Evolutionary conservation across 257 asterid genomes (phyloP).

Genomic region (Jacaranda mimosifolia): DNA sequence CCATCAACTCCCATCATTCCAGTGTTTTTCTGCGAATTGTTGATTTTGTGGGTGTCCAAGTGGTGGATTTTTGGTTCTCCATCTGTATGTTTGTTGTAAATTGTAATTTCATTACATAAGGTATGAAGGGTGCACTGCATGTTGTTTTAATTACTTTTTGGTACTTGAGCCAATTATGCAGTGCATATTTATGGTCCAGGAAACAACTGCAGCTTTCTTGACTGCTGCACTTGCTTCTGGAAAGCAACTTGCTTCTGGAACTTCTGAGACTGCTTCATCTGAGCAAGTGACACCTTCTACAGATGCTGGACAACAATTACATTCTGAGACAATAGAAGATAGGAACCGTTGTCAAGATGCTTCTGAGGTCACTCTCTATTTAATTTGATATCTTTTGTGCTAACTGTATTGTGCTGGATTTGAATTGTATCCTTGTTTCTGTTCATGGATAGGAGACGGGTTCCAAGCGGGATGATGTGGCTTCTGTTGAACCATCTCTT

Average conservation of each 20-base stretch:
- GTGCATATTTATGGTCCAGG: conserved; percentile 57
- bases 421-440: conserved; percentile 20
- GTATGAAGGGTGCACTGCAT: conserved; percentile 6
- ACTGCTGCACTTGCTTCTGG: conserved; percentile 80
- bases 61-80: neutral
- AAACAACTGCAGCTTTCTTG: conserved; percentile 81
- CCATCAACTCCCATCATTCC: neutral
- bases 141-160: neutral
- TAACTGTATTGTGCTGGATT: conserved; percentile 22
- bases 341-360: conserved; percentile 45
- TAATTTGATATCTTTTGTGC: conserved; percentile 18
- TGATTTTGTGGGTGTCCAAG: conserved; percentile 8
- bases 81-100: neutral
- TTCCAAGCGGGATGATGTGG: conserved; percentile 39
- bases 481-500: conserved; percentile 45
- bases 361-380: conserved; percentile 50
- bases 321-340: conserved; percentile 50
- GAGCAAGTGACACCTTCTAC: conserved; percentile 55
- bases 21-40: neutral
- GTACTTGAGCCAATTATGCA: neutral
- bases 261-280: conserved; percentile 49
- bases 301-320: conserved; percentile 45
- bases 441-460: conserved; percentile 55
- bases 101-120: conserved; percentile 15
- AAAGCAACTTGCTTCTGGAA: conserved; percentile 51